Evolutionary conservation across 2,329 filamentous ascomycete species (phyloP), one percentile per base, ranked within the genome.

Genomic region (Penicillium fuscoglaucum): DNA sequence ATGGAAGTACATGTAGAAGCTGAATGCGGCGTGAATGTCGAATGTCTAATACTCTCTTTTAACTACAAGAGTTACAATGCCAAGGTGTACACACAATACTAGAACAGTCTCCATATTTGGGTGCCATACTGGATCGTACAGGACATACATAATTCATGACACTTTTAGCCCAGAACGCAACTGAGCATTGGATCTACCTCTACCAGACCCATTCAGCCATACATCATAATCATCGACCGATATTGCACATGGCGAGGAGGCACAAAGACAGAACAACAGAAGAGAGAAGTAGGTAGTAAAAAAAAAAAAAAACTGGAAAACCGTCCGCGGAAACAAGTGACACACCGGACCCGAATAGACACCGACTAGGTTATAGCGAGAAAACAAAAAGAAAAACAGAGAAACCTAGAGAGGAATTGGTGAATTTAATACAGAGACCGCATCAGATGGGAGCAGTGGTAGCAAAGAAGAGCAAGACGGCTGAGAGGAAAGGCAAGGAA

Each of bases 401-500:
- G 52, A 48, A 61, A 55, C 60, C 57, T 61, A 63, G 62, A 66
- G 61, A 69, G 51, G 66, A 69, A 68, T 70, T 69, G 67, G 65
- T 69, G 64, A 65, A 67, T 72, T 73, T 72, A 72, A 67, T 74
- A 74, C 70, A 71, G 59, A 47, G 47, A 66, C 64, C 53, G 58
- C 65, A 58, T 65, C 63, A 39, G 33, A 46, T 45, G 43, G 56
- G 61, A 61, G 63, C 63, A 70, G 71, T 68, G 61, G 69, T 63
- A 72, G 67, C 67, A 69, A 67, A 68, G 65, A 62, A 56, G 57
- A 66, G 50, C 51, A 54, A 47, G 39, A 43, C n/a, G 40, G 54
- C 24, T 45, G 46, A 41, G 48, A 40, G 24, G 17, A 39, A 52
- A 17, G 21, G 33, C 31, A 48, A 50, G 19, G 26, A 24, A 51